phyloP scores from a whole-genome alignment of 2,329 filamentous ascomycete species.

The Paraconiothyrium sp. region DNA sequence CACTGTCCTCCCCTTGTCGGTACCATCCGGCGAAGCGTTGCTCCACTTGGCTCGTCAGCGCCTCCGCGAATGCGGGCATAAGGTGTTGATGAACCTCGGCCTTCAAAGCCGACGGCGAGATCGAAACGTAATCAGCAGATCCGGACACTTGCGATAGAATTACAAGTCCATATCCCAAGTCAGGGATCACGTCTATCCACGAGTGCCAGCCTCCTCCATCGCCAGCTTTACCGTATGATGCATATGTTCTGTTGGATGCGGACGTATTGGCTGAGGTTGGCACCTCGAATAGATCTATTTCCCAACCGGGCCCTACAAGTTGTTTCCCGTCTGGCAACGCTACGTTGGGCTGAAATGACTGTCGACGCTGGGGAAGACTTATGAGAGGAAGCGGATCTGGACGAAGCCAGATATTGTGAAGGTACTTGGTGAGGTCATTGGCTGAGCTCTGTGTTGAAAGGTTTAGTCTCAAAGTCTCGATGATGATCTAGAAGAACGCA shows the following conservation, averaged over 20 bases:
- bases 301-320: conserved; percentile 41
- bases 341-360: conserved; percentile 33
- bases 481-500: conserved; percentile 7
- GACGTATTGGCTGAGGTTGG: conserved; percentile 22
- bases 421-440: conserved; percentile 39
- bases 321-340: conserved; percentile 38
- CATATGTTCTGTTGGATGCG: conserved; percentile 32
- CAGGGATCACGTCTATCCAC: conserved; percentile 43
- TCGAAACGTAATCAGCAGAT: conserved; percentile 23
- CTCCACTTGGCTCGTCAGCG: conserved; percentile 22
- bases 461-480: not conserved
- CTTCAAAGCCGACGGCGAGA: conserved; percentile 30
- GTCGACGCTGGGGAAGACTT: conserved; percentile 35
- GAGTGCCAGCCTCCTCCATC: conserved; percentile 44
- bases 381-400: conserved; percentile 32
- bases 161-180: conserved; percentile 42
- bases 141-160: conserved; percentile 33
- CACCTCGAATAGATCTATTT: conserved; percentile 33
- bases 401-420: conserved; percentile 38
- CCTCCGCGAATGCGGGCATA: conserved; percentile 38
- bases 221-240: conserved; percentile 43
- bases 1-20: conserved; percentile 28
- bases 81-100: conserved; percentile 35
- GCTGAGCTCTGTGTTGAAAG: conserved; percentile 32
- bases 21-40: conserved; percentile 37